Conservation (phyloP, 345 rosid species). For the Murraya paniculata region DNA sequence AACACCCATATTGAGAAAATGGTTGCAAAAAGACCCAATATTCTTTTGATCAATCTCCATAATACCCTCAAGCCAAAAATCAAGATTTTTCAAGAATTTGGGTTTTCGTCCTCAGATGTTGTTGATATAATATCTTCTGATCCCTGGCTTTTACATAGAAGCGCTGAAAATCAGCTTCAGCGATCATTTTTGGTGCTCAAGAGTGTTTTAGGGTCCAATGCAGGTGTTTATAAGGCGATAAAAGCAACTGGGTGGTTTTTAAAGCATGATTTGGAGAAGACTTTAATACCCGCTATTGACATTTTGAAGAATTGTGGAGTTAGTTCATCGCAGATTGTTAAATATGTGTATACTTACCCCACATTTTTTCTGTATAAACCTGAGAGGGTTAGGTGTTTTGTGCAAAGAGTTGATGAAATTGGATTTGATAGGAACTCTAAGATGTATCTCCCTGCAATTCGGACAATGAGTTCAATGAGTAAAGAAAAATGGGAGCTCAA, state of each 20-base stretch:
- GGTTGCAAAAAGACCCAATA: conserved; percentile 9
- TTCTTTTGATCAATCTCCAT: conserved; percentile 21
- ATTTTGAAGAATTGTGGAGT: conserved; percentile 25
- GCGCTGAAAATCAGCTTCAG: conserved; percentile 10
- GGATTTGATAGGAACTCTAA: conserved; percentile 29
- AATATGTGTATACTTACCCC: conserved; percentile 12
- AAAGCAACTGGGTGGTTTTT: conserved; percentile 23
- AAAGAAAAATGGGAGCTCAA: conserved; percentile 32
- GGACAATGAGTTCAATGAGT: conserved; percentile 27
- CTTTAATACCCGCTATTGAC: conserved; percentile 30
- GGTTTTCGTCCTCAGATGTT: conserved; percentile 14
- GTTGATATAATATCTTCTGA: conserved; percentile 16
- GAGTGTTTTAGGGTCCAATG: conserved; percentile 24
- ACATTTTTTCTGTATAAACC: conserved; percentile 25
- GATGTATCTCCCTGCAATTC: conserved; percentile 27
- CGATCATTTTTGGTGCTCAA: conserved; percentile 18
- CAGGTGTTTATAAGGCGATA: conserved; percentile 10
- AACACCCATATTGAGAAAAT: conserved; percentile 21
- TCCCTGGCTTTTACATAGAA: conserved; percentile 31
- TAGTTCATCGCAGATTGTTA: conserved; percentile 19
- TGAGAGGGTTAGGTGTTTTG: conserved; percentile 16
- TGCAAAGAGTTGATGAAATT: conserved; percentile 31
- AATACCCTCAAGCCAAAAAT: conserved; percentile 11
- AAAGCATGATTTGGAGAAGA: conserved; percentile 25
- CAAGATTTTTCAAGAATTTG: conserved; percentile 24